Conservation (phyloP, 768 basidiomycete genomes). For the Mycena alexandri region DNA sequence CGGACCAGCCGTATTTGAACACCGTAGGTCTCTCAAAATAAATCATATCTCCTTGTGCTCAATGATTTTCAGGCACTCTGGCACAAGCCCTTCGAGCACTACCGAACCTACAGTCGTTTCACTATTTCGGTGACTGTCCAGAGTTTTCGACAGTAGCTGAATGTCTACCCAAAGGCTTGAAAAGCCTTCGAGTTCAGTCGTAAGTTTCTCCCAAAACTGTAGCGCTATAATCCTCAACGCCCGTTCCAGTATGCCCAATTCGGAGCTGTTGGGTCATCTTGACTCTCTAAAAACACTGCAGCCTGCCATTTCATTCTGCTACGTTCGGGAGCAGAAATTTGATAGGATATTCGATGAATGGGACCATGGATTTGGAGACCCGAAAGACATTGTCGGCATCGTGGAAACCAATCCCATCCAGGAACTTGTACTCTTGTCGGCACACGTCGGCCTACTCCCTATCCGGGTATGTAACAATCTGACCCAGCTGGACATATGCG, state of each 20-base stretch:
- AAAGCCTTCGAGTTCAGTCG: constrained; percentile 49
- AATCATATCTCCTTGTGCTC: constrained; percentile 14
- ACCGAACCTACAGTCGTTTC: constrained; percentile 51
- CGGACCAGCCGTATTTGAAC: constrained; percentile 52
- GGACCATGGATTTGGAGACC: constrained; percentile 23
- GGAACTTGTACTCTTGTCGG: constrained; percentile 46
- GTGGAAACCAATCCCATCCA: constrained; percentile 35
- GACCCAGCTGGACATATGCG: constrained; percentile 50
- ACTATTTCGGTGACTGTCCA: constrained; percentile 53
- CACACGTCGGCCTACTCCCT: constrained; percentile 46
- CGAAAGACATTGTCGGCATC: constrained; percentile 25
- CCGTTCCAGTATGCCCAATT: constrained; percentile 40
- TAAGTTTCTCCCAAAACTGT: constrained; percentile 34
- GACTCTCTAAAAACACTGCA: constrained; percentile 42
- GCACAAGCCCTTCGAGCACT: constrained; percentile 48
- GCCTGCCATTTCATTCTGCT: constrained; percentile 50
- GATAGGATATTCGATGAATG: constrained; percentile 35
- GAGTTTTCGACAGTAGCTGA: constrained; percentile 46
- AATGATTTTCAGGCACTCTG: constrained; percentile 46
- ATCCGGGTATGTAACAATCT: constrained; percentile 48
- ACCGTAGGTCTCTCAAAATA: constrained; percentile 41
- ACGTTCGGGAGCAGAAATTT: constrained; percentile 39
- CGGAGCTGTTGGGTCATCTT: constrained; percentile 45
- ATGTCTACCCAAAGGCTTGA: constrained; percentile 46
- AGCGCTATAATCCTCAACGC: constrained; percentile 20